A percentile compares a stretch with the other conserved stretches of the same genome.
Evolutionary conservation across 306 rosid species (phyloP).

Genomic region (Castanea mollissima): DNA sequence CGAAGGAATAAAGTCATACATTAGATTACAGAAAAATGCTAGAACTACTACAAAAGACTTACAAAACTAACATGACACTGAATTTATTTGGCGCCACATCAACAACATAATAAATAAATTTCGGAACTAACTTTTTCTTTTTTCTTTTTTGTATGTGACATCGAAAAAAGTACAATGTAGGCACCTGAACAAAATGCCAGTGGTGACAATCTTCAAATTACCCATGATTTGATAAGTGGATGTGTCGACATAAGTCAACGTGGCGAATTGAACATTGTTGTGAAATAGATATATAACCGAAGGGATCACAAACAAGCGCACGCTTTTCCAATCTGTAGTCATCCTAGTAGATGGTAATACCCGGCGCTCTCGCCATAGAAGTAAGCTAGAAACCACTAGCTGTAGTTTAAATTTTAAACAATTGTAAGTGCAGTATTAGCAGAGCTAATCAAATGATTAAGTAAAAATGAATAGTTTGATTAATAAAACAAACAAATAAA

Average conservation of each 20-base stretch:
- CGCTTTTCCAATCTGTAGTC: slow-evolving; percentile 84
- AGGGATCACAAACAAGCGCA: slow-evolving; percentile 74
- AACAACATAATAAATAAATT: background rate
- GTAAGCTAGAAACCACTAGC: slow-evolving; percentile 81
- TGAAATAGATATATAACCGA: slow-evolving; percentile 79
- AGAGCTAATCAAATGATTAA: background rate
- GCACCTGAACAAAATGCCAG: slow-evolving; percentile 89
- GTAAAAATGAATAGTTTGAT: no score
- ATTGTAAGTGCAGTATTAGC: background rate
- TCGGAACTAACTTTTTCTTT: background rate
- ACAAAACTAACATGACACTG: no score
- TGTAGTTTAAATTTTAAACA: slow-evolving; percentile 23
- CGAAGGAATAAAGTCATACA: no score
- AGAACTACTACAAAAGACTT: no score
- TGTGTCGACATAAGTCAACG: slow-evolving; percentile 83
- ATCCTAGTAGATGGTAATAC: slow-evolving; percentile 61
- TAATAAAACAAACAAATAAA: background rate
- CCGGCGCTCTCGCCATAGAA: slow-evolving; percentile 74
- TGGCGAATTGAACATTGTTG: slow-evolving; percentile 87
- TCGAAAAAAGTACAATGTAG: slow-evolving; percentile 4
- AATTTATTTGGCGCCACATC: no score
- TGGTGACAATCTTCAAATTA: slow-evolving; percentile 88
- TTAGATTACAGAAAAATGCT: no score
- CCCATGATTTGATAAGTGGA: slow-evolving; percentile 99
- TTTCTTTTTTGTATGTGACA: no score